Evolutionary conservation across 1,284 basidiomycete species (phyloP).

Genomic region (Melampsora occidentalis): DNA sequence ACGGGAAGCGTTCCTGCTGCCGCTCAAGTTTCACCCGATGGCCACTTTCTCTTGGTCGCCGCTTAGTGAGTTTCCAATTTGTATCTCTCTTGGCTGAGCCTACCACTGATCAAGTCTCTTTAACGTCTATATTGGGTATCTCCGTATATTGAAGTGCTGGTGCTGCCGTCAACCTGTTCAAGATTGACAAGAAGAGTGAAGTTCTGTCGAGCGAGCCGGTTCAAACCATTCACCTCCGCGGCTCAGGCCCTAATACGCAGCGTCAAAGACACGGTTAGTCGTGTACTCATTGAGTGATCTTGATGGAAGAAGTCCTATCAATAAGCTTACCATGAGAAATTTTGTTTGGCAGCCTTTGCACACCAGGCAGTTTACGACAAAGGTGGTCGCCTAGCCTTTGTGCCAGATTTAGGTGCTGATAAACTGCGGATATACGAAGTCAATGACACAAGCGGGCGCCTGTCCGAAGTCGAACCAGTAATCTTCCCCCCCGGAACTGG

Average conservation of each 20-base stretch:
- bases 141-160: constrained; percentile 2
- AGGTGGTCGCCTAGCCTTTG: constrained; percentile 17
- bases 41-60: background rate
- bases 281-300: background rate
- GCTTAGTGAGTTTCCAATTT: background rate
- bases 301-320: too few species aligned
- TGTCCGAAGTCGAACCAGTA: constrained; percentile 10
- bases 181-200: background rate
- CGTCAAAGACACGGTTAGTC: constrained; percentile 5
- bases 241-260: background rate
- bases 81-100: background rate
- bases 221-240: background rate
- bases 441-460: background rate
- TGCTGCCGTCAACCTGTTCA: background rate
- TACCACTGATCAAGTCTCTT: background rate
- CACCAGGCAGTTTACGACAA: constrained; percentile 1
- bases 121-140: background rate
- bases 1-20: background rate
- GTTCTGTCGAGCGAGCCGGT: background rate
- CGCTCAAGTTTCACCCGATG: background rate
- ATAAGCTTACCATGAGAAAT: too few species aligned
- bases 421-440: constrained; percentile 18
- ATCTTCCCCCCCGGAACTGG: constrained; percentile 22
- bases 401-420: constrained; percentile 32
- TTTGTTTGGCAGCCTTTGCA: background rate